These are phyloP conservation scores for Alternaria triticimaculans DNA, from an alignment of 2,329 filamentous ascomycete species.

Conservation along the genomic window DNA sequence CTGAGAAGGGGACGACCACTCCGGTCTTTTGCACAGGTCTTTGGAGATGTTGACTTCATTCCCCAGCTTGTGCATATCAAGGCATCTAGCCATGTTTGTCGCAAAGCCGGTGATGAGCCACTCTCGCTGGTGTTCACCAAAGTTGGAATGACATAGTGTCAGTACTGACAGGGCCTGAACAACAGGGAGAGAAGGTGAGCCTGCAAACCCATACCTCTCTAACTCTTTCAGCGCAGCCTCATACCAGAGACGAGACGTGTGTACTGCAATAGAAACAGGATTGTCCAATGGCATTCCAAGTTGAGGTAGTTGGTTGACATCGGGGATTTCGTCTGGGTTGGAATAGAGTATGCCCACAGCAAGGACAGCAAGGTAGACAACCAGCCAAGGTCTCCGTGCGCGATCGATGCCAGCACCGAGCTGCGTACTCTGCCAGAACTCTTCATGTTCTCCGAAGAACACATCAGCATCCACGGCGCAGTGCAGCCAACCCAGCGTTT, in stretches of 20 bases:
- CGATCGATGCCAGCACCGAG: conserved; percentile 6
- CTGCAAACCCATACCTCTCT: conserved; percentile 6
- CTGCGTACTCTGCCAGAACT: conserved; percentile 13
- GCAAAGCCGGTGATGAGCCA: conserved; percentile 18
- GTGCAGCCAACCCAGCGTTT: conserved; percentile 17
- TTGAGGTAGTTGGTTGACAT: conserved; percentile 7
- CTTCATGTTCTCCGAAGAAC: conserved; percentile 12
- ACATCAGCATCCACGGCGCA: conserved; percentile 11
- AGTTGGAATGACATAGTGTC: conserved; percentile 15
- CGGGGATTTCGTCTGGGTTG: conserved; percentile 6
- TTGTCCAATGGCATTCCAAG: conserved; percentile 3
- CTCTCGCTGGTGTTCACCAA: conserved; percentile 18
- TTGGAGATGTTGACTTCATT: conserved; percentile 9
- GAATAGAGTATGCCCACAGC: conserved; percentile 17
- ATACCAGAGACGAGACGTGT: conserved; percentile 17
- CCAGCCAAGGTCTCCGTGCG: conserved; percentile 10
- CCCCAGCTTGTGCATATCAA: conserved; percentile 20
- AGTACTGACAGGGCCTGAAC: conserved; percentile 16
- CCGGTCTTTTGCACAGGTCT: conserved; percentile 11
- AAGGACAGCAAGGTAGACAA: conserved; percentile 15
- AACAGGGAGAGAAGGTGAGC: conserved; percentile 1
- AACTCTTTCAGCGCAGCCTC: conserved; percentile 18
- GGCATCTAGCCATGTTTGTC: conserved; percentile 14
- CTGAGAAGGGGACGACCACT: conserved; percentile 10
- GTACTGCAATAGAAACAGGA: conserved; percentile 6